Base-by-base conservation (phyloP, 257 asterid species). In the Haberlea rhodopensis region DNA sequence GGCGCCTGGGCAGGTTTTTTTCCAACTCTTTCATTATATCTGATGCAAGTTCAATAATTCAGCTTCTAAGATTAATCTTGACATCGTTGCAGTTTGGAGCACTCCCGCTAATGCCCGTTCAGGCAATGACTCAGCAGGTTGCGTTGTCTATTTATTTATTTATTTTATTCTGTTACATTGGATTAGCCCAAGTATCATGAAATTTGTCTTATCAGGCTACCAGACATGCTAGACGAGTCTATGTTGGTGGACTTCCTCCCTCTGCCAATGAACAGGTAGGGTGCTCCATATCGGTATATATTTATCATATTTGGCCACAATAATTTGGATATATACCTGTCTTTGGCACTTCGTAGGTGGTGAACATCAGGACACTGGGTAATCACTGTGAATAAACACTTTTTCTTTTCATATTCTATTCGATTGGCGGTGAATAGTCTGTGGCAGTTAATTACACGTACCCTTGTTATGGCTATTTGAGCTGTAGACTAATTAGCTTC, bases 61-160 rank as follows among this genome's bases (percentile, higher is more conserved):
- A 37, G 62, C 24, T 73, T 53, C 62, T 68, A 56, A 27, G 53
- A 67, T 56, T 53, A 58, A 27, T 60, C 25, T 66, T 49, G 24
- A 57, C 60, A 53, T 60, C 63, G 20, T 72, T 49, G 75, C 95
- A 90, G 96, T 77, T 85, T 10, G 89, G 86, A 75, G 78, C 80
- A n/a, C 87, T 88, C 58, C 90, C 90, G 10, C 56, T 85, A 57
- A 80, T 88, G 95, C 96, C 95, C 31, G 81, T 90, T 68, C 96
- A 88, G 74, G 99, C 97, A 29, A 94, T 94, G 99, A 94, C 97
- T 40, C 99, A 94, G 77, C 97, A 94, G 99, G 99, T 94, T 70
- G 65, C 60, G 19, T 70, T 68, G 11, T 61, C 11, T 49, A 5
- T 65, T 48, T 25, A 19, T 70, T 67, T 52, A n/a, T n/a, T n/a